Evolutionary conservation across 805 yeast genomes (phyloP), one percentile per base, ranked within the genome.

Genomic region (Candida bentonensis): DNA sequence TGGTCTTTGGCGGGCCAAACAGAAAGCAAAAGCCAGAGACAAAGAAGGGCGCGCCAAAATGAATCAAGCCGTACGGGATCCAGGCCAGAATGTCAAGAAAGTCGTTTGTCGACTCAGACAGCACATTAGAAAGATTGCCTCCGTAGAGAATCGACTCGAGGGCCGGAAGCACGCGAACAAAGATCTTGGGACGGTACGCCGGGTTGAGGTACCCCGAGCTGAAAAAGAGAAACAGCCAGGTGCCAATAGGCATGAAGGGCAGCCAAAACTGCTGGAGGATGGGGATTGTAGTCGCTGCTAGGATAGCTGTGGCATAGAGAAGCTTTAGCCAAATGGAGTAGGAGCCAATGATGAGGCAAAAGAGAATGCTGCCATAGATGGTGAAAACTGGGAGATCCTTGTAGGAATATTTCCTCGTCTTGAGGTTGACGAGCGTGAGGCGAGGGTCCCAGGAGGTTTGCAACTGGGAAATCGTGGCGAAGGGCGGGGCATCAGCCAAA

Each of bases 1-100:
- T 64, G 3, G 86, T 68, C 9, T 82, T 79, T 40, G 98, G 98
- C 7, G 97, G 96, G 0, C 85, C 96, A 70, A 86, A 92, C 23
- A 92, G 50, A 55, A 86, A 89, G 42, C 85, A 63, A 43, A 87
- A 58, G 1, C 69, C 74, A 0, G 96, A 89, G 34, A 84, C 83
- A 3, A 89, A 75, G 57, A 88, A 86, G 2, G 98, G 97, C 13
- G 85, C 74, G n/a, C 83, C 77, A 56, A 84, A 89, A 65, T 89
- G 98, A 46, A 84, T 68, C 13, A 92, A 59, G 2, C 98, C 98
- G 59, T 89, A 89, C 1, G 98, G 97, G 33, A 89, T 63, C 96
- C 96, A 88, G 3, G 96, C 96, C 42, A 85, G 53, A n/a, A 88
- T 67, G 58, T 88, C 97, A 45, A 84, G 65, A 4, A 76, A 53